Conservation (phyloP, 805 yeast species). For the Nakazawaea pomicola region DNA sequence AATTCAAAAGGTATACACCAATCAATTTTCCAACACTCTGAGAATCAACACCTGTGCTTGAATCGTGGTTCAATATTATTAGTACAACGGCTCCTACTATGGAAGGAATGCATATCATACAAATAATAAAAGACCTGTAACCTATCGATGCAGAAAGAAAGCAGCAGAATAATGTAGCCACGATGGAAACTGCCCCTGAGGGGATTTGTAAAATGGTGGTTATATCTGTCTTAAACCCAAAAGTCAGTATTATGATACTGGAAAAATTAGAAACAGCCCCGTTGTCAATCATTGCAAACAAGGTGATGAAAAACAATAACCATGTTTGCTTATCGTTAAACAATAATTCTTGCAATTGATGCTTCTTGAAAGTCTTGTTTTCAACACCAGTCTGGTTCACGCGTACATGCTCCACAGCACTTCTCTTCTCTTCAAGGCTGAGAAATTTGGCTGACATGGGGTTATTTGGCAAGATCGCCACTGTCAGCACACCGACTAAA, state of each 20-base stretch:
- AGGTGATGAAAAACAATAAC: slow-evolving; percentile 41
- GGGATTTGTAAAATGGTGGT: background rate
- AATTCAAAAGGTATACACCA: slow-evolving; percentile 23
- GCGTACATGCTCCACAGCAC: slow-evolving; percentile 40
- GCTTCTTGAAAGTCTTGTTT: slow-evolving; percentile 37
- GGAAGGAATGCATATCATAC: slow-evolving; percentile 36
- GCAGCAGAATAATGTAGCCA: background rate
- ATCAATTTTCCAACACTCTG: slow-evolving; percentile 25
- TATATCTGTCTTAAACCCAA: slow-evolving; percentile 4
- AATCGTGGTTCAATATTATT: slow-evolving; percentile 26
- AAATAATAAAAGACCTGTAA: background rate
- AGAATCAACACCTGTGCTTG: too few species aligned
- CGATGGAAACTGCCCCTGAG: slow-evolving; percentile 1
- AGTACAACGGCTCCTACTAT: slow-evolving; percentile 42
- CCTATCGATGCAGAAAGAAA: background rate
- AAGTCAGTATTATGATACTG: slow-evolving; percentile 28
- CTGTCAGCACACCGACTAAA: slow-evolving; percentile 39
- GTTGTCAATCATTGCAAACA: slow-evolving; percentile 43
- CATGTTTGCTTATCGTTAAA: slow-evolving; percentile 41
- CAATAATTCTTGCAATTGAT: slow-evolving; percentile 43
- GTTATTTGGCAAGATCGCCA: slow-evolving; percentile 45
- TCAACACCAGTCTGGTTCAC: slow-evolving; percentile 48
- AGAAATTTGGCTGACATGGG: slow-evolving; percentile 33
- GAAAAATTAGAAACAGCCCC: slow-evolving; percentile 44
- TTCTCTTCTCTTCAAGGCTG: slow-evolving; percentile 33